Evolutionary conservation across 441 rosid species (phyloP).

Genomic region (Capsella rubella): DNA sequence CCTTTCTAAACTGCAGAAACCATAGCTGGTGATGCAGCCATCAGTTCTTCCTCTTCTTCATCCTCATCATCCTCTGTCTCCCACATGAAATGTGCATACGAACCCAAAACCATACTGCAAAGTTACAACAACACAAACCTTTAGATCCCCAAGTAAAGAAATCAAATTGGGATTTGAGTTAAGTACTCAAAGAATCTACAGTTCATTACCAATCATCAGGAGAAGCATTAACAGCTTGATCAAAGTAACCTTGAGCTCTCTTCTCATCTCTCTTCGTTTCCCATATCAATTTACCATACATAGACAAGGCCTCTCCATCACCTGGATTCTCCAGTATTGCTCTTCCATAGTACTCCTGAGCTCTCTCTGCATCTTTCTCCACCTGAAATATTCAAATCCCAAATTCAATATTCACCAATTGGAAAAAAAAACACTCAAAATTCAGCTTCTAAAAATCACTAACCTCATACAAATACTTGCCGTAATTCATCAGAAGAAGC

Average conservation of each 20-base stretch:
- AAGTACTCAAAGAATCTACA: background rate
- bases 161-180: background rate
- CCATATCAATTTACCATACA: slow-evolving; percentile 87
- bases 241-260: slow-evolving; percentile 72
- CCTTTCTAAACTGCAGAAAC: slow-evolving; percentile 50
- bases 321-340: slow-evolving; percentile 77
- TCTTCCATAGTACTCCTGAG: slow-evolving; percentile 82
- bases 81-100: slow-evolving; percentile 91
- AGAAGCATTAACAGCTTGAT: slow-evolving; percentile 73
- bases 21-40: slow-evolving; percentile 44
- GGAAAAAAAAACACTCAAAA: background rate
- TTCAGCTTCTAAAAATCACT: background rate
- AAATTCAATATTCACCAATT: background rate
- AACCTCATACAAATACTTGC: slow-evolving; percentile 76
- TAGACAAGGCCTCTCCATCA: slow-evolving; percentile 74
- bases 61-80: slow-evolving; percentile 68
- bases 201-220: slow-evolving; percentile 69
- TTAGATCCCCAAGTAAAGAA: background rate
- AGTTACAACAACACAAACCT: slow-evolving; percentile 6
- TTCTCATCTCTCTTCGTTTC: slow-evolving; percentile 60
- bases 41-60: slow-evolving; percentile 42
- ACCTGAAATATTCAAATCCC: slow-evolving; percentile 51
- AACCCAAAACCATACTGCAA: slow-evolving; percentile 75
- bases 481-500: slow-evolving; percentile 78
- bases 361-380: slow-evolving; percentile 68